These are phyloP conservation scores for Rhizopus delemar DNA, from an alignment of 371 early-diverging fungal genomes.

Conservation along the genomic window DNA sequence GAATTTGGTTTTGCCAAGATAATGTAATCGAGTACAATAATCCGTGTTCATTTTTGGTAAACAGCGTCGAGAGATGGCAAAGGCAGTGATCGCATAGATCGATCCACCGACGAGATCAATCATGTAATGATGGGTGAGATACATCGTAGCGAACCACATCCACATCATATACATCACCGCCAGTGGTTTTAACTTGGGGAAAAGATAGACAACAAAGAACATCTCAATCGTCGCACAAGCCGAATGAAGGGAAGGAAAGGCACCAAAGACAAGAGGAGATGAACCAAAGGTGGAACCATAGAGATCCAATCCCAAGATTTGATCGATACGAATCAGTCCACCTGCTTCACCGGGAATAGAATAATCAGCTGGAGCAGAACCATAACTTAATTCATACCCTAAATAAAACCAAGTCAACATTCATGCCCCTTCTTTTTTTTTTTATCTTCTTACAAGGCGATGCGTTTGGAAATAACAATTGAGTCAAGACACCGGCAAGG, in stretches of 20 bases:
- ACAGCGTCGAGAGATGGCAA: slow-evolving; percentile 40
- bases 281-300: slow-evolving; percentile 68
- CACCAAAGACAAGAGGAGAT: slow-evolving; percentile 77
- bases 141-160: slow-evolving; percentile 83
- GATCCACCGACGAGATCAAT: slow-evolving; percentile 73
- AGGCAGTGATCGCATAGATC: slow-evolving; percentile 61
- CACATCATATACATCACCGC: slow-evolving; percentile 61
- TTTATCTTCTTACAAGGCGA: slow-evolving; percentile 64
- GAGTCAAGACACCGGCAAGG: slow-evolving; percentile 70
- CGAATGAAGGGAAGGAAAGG: slow-evolving; percentile 76
- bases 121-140: slow-evolving; percentile 74
- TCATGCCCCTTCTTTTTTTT: no score
- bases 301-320: slow-evolving; percentile 64
- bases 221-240: slow-evolving; percentile 70
- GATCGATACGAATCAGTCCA: slow-evolving; percentile 72
- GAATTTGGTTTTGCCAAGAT: no score
- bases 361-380: slow-evolving; percentile 65
- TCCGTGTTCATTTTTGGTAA: slow-evolving; percentile 28
- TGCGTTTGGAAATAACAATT: slow-evolving; percentile 68
- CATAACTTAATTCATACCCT: slow-evolving; percentile 68
- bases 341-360: slow-evolving; percentile 73
- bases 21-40: no score
- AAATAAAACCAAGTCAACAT: no score
- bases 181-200: slow-evolving; percentile 50
- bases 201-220: slow-evolving; percentile 57